phyloP scores from a whole-genome alignment of 2,329 filamentous ascomycete species.

The Aspergillus fischeri region DNA sequence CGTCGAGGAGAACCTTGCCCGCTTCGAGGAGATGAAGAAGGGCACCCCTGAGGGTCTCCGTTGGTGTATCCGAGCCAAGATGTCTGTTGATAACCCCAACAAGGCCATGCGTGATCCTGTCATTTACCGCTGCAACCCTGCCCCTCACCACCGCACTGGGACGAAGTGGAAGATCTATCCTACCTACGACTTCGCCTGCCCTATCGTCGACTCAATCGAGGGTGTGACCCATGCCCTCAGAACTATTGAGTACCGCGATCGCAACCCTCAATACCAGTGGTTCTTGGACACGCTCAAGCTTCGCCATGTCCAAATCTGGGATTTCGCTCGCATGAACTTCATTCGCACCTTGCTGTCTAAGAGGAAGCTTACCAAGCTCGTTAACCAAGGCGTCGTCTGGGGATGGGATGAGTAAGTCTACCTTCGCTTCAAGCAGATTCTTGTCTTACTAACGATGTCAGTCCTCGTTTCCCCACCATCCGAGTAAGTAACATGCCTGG shows the following conservation, averaged over 20 bases:
- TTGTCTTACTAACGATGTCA: not conserved
- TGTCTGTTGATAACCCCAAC: conserved; percentile 87
- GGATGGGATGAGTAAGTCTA: conserved; percentile 44
- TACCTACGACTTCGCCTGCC: conserved; percentile 64
- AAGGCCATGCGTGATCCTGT: conserved; percentile 95
- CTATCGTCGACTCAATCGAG: conserved; percentile 59
- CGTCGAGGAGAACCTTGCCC: conserved; percentile 77
- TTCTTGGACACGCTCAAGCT: conserved; percentile 47
- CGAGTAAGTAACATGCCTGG: conserved; percentile 15
- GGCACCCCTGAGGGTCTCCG: conserved; percentile 72
- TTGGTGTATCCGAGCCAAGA: conserved; percentile 93
- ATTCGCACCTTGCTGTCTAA: conserved; percentile 49
- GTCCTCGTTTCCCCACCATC: conserved; percentile 48
- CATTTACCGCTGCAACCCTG: conserved; percentile 87
- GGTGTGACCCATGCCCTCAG: conserved; percentile 62
- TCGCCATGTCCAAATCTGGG: conserved; percentile 47
- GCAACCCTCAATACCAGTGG: conserved; percentile 51
- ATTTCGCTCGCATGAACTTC: conserved; percentile 52
- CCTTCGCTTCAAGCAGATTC: no score
- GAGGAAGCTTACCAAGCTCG: conserved; percentile 49
- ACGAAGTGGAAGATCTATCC: conserved; percentile 63
- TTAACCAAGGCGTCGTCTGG: conserved; percentile 46
- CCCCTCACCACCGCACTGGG: conserved; percentile 61
- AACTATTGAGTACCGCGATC: conserved; percentile 57
- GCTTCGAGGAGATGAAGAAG: conserved; percentile 90